phyloP scores from a whole-genome alignment of 768 basidiomycete species.

The Russula compacta region DNA sequence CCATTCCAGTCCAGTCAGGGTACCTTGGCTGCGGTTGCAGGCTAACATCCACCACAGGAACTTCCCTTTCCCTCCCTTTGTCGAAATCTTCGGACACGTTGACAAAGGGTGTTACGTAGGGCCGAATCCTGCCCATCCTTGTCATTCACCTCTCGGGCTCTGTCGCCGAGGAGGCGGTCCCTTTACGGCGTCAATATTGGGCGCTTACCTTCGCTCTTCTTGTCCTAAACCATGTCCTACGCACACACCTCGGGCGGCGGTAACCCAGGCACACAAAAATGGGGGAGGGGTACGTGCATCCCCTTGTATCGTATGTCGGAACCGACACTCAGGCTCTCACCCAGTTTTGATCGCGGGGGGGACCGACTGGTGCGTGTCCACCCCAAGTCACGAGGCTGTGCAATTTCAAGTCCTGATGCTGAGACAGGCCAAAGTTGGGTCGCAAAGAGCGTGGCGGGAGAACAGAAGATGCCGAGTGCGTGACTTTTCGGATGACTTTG shows the following conservation, averaged over 20 bases:
- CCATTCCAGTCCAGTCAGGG: not conserved
- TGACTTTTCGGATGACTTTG: not conserved
- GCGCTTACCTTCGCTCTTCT: conserved; percentile 10
- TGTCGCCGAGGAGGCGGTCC: conserved; percentile 3
- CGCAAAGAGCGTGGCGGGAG: conserved; percentile 20
- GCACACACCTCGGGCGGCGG: conserved; percentile 8
- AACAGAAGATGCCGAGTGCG: conserved; percentile 16
- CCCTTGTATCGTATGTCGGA: conserved; percentile 2
- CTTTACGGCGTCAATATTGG: conserved; percentile 9
- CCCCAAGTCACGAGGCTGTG: conserved; percentile 16
- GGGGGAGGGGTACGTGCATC: conserved; percentile 17
- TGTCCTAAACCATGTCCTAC: conserved; percentile 17
- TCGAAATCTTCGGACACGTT: not conserved
- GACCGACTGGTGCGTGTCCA: conserved; percentile 65
- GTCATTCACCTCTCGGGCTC: not conserved
- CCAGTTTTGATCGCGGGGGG: conserved; percentile 80
- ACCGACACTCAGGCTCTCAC: conserved; percentile 15
- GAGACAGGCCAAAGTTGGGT: conserved; percentile 11
- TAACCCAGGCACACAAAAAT: conserved; percentile 17
- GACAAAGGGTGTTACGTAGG: not conserved
- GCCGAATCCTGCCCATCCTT: not conserved
- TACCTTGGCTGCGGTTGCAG: not conserved
- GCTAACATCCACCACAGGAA: not conserved
- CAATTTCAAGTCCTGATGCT: conserved; percentile 8
- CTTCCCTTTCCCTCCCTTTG: not conserved